These are phyloP conservation scores for Noccaea caerulescens DNA, from an alignment of 345 rosid genomes.

Conservation along the genomic window DNA sequence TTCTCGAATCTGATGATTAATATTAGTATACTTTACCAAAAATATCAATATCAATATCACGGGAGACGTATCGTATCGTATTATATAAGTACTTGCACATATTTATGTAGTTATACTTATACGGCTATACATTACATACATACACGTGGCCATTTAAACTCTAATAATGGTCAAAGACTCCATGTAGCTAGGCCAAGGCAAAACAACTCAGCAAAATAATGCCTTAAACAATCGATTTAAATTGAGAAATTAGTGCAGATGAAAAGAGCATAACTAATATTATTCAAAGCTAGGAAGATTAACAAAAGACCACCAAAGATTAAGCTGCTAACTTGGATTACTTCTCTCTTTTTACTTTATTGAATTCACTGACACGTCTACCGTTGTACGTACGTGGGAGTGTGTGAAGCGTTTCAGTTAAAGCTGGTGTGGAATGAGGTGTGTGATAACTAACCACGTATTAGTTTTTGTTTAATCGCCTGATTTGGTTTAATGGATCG, in stretches of 20 bases:
- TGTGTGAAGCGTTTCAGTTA: conserved; percentile 10
- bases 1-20: conserved; percentile 38
- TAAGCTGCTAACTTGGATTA: not conserved
- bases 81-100: conserved; percentile 5
- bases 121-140: conserved; percentile 6
- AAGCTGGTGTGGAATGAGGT: conserved; percentile 9
- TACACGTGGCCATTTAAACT: conserved; percentile 8
- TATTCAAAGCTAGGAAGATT: not conserved
- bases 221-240: too few species aligned
- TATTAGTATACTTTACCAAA: conserved; percentile 8
- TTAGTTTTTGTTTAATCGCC: not conserved
- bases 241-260: too few species aligned
- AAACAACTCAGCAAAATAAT: not conserved
- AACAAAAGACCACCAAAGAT: not conserved
- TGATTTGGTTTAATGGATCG: not conserved
- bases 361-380: not conserved
- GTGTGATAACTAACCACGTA: conserved; percentile 31
- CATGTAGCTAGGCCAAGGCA: not conserved
- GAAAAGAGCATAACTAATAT: not conserved
- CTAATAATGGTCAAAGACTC: conserved; percentile 3
- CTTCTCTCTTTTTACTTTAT: not conserved
- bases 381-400: not conserved
- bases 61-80: conserved; percentile 18
- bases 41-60: conserved; percentile 9
- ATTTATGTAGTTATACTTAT: conserved; percentile 6